phyloP scores from a whole-genome alignment of 257 asterid genomes.

The Plantago ovata region DNA sequence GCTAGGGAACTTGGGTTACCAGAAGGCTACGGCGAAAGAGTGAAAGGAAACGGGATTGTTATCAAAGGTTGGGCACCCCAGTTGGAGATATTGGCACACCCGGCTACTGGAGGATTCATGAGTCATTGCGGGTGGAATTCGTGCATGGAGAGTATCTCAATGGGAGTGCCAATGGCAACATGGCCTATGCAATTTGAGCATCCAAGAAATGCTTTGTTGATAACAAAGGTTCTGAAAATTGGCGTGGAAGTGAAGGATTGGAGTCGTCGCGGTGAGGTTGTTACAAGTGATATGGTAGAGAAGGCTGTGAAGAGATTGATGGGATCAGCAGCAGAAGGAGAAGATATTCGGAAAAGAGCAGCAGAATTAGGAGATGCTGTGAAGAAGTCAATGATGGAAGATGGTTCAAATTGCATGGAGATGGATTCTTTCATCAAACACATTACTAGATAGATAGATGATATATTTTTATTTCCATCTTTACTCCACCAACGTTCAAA shows the following conservation, averaged over 20 bases:
- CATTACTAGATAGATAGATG: not conserved
- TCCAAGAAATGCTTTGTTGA: not conserved
- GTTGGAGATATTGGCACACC: constrained; percentile 5
- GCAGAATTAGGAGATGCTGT: not conserved
- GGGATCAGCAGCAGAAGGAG: constrained; percentile 9
- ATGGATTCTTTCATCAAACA: not conserved
- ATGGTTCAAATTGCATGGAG: not conserved
- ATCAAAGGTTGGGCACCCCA: constrained; percentile 8
- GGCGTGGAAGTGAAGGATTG: constrained; percentile 1
- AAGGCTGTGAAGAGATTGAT: constrained; percentile 3
- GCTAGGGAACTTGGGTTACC: not conserved
- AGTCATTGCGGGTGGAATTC: constrained; percentile 5
- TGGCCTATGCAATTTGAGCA: constrained; percentile 5
- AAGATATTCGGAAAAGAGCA: constrained; percentile 3
- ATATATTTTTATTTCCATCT: not conserved
- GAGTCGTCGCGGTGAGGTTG: not conserved
- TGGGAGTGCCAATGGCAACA: not conserved
- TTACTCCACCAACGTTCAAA: too few relatives aligned
- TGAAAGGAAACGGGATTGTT: not conserved
- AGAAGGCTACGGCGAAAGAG: not conserved
- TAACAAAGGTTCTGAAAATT: not conserved
- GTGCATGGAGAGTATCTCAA: constrained; percentile 2
- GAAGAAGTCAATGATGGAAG: not conserved
- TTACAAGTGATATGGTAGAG: not conserved
- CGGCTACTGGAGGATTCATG: constrained; percentile 7